A percentile compares a stretch with the other conserved stretches of the same genome.
These are phyloP conservation scores for Cystofilobasidium capitatum DNA, from an alignment of 768 basidiomycete species.

Conservation along the genomic window DNA sequence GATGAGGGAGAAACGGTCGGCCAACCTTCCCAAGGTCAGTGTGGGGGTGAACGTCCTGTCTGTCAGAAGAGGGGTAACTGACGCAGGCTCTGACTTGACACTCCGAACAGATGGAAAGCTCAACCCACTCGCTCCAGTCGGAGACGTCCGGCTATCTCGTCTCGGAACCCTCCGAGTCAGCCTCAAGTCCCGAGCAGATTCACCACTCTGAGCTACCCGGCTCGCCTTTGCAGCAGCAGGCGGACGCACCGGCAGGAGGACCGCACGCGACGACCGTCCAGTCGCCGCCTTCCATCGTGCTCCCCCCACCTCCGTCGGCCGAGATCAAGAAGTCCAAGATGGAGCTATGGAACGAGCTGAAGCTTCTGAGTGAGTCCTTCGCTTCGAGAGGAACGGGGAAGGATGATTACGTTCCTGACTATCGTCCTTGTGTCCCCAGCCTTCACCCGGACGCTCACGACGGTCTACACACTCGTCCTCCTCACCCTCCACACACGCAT, in stretches of 20 bases:
- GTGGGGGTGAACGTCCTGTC: not conserved
- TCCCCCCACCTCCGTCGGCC: not conserved
- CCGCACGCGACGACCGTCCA: not conserved
- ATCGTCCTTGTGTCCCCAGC: slow-evolving; percentile 48
- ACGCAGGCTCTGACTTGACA: no score
- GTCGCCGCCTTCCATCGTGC: not conserved
- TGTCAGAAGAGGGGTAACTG: no score
- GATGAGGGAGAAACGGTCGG: not conserved
- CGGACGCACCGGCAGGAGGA: no score
- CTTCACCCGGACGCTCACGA: slow-evolving; percentile 75
- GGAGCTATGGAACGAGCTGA: slow-evolving; percentile 87
- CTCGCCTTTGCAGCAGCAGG: not conserved
- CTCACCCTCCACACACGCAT: slow-evolving; percentile 75
- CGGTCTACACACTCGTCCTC: slow-evolving; percentile 74
- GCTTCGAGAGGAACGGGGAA: not conserved
- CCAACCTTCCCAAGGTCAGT: not conserved
- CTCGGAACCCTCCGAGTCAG: not conserved
- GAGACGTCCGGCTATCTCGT: not conserved
- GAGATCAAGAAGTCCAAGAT: slow-evolving; percentile 49
- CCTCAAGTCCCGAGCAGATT: slow-evolving; percentile 1
- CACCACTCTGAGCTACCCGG: not conserved
- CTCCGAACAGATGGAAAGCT: slow-evolving; percentile 7
- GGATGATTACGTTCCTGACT: not conserved
- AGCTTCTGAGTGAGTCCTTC: slow-evolving; percentile 58
- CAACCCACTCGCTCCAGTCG: slow-evolving; percentile 15